These are phyloP conservation scores for Xylaria polymorpha DNA, from an alignment of 2,329 filamentous ascomycete genomes.

Conservation along the genomic window DNA sequence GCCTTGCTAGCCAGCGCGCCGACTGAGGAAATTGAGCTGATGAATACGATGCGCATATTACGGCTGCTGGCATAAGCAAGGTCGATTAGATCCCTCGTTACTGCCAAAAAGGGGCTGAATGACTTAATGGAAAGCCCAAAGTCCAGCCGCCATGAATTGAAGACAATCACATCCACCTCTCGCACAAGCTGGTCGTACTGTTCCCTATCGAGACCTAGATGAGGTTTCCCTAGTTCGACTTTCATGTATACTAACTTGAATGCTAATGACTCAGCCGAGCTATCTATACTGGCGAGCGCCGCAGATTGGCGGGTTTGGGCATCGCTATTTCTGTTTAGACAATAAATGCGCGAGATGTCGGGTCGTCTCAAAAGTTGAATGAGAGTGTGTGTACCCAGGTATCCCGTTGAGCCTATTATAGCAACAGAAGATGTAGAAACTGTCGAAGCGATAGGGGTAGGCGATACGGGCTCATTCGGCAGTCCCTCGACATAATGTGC, in stretches of 20 bases:
- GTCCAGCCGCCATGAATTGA: constrained; percentile 45
- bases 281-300: neutral
- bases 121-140: constrained; percentile 42
- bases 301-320: constrained; percentile 28
- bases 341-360: constrained; percentile 34
- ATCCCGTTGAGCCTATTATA: constrained; percentile 40
- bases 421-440: constrained; percentile 23
- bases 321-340: constrained; percentile 35
- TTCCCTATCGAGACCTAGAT: constrained; percentile 30
- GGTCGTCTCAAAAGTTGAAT: constrained; percentile 25
- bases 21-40: constrained; percentile 44
- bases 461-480: neutral
- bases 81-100: constrained; percentile 36
- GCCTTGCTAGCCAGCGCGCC: constrained; percentile 24
- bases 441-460: neutral
- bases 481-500: neutral
- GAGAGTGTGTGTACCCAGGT: constrained; percentile 31
- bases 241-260: constrained; percentile 34
- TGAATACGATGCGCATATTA: constrained; percentile 41
- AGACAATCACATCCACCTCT: constrained; percentile 39
- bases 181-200: constrained; percentile 13
- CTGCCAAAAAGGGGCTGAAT: constrained; percentile 39
- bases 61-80: constrained; percentile 28
- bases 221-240: constrained; percentile 29
- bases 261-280: neutral